Evolutionary conservation across 768 basidiomycete species (phyloP).

Genomic region (Xerocomellus intermedius): DNA sequence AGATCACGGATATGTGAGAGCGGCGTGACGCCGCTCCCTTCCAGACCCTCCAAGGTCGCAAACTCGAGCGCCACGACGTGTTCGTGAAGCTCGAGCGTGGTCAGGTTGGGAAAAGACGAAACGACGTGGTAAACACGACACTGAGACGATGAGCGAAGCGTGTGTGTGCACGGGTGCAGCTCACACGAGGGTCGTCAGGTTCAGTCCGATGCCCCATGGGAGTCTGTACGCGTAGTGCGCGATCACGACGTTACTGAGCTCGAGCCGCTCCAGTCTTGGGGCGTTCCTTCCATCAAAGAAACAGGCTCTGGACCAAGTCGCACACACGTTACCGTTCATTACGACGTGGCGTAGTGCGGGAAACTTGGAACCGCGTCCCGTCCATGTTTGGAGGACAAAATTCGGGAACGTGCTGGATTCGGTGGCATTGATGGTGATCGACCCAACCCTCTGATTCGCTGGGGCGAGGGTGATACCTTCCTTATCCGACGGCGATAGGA

Average conservation of each 20-base stretch:
- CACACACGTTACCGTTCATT: conserved; percentile 14
- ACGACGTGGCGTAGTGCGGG: conserved; percentile 5
- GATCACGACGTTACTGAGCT: conserved; percentile 21
- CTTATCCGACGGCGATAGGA: conserved; percentile 5
- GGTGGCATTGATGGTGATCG: conserved; percentile 15
- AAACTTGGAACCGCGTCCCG: conserved; percentile 11
- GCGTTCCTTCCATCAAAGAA: conserved; percentile 22
- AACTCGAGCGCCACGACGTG: conserved; percentile 13
- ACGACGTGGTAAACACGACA: conserved; percentile 17
- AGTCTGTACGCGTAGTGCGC: conserved; percentile 4
- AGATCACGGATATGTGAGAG: conserved; percentile 13
- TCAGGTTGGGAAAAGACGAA: conserved; percentile 21
- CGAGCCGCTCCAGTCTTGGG: conserved; percentile 11
- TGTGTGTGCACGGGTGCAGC: conserved; percentile 5
- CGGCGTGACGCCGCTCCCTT: neutral
- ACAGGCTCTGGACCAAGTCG: conserved; percentile 18
- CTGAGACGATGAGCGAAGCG: conserved; percentile 14
- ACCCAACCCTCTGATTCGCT: conserved; percentile 14
- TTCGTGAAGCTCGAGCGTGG: conserved; percentile 18
- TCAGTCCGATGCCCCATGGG: conserved; percentile 11
- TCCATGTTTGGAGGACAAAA: conserved; percentile 22
- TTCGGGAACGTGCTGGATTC: conserved; percentile 16
- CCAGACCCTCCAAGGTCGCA: conserved; percentile 1
- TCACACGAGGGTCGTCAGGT: conserved; percentile 26
- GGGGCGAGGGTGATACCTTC: neutral